Percentiles rank a stretch among this genome's conserved stretches.
phyloP scores from a whole-genome alignment of 768 basidiomycete species.

The Phallus indusiatus region DNA sequence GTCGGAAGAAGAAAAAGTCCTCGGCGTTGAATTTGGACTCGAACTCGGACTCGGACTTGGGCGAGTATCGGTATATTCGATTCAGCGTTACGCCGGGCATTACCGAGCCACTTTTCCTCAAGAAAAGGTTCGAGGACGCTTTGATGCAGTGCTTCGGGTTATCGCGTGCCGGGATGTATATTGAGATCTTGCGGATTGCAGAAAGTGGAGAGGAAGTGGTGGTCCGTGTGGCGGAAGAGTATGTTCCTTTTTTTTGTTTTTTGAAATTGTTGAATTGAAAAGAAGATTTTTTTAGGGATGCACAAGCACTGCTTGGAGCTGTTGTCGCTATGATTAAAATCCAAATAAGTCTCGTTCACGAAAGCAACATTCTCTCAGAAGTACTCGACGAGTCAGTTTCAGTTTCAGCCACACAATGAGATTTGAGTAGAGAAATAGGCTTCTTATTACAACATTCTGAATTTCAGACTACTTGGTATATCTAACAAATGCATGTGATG shows the following conservation, averaged over 20 bases:
- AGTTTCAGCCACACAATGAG: too few species aligned
- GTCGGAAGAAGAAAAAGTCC: too few species aligned
- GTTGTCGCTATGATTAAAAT: neutral
- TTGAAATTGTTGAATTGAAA: neutral
- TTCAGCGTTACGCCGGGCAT: slow-evolving; percentile 31
- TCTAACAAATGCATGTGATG: neutral
- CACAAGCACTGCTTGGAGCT: neutral
- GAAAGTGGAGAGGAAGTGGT: slow-evolving; percentile 31
- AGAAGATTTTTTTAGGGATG: neutral
- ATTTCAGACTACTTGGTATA: neutral
- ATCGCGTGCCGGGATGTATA: slow-evolving; percentile 38
- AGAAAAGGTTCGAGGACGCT: slow-evolving; percentile 48
- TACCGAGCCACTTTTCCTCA: slow-evolving; percentile 34
- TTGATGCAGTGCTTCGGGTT: slow-evolving; percentile 47
- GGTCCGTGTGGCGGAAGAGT: slow-evolving; percentile 22
- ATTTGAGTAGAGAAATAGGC: too few species aligned
- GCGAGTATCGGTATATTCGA: slow-evolving; percentile 38
- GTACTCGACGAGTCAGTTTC: neutral
- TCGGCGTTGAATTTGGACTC: too few species aligned
- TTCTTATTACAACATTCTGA: neutral
- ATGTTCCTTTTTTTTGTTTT: too few species aligned
- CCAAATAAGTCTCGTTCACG: neutral
- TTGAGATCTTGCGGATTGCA: slow-evolving; percentile 52
- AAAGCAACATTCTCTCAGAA: neutral
- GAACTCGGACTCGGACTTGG: neutral